Percentiles rank a stretch among this genome's conserved stretches.
phyloP scores from a whole-genome alignment of 75 land plant species.

The Cunninghamia lanceolata region DNA sequence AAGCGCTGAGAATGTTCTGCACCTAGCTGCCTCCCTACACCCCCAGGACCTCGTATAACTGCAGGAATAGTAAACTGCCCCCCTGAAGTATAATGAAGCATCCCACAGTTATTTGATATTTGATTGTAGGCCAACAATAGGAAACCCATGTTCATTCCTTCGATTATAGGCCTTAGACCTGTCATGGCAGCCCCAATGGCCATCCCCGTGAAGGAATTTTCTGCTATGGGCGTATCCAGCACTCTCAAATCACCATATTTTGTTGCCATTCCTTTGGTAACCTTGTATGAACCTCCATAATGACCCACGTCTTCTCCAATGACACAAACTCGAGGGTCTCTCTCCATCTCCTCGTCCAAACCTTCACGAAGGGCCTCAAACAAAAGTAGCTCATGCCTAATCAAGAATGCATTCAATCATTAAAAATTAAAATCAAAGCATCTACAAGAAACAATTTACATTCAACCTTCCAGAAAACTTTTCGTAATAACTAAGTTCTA shows the following conservation, averaged over 20 bases:
- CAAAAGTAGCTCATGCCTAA: conserved; percentile 84
- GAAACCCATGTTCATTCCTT: conserved; percentile 99
- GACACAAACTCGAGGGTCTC: conserved; percentile 86
- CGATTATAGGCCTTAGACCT: conserved; percentile 84
- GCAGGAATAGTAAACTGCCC: conserved; percentile 92
- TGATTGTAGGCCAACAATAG: conserved; percentile 92
- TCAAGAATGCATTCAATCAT: not conserved
- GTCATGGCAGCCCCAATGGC: conserved; percentile 99
- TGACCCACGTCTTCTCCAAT: conserved; percentile 99
- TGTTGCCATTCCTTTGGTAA: conserved; percentile 82
- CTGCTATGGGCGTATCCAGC: conserved; percentile 97
- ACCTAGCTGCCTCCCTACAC: conserved; percentile 95
- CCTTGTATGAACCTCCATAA: conserved; percentile 98
- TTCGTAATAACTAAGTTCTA: not conserved
- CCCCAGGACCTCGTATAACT: conserved; percentile 96
- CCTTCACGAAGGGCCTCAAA: conserved; percentile 97
- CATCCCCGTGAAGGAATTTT: conserved; percentile 98
- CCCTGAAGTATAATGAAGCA: conserved; percentile 99
- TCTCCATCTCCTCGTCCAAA: conserved; percentile 97
- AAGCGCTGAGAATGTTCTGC: conserved; percentile 98
- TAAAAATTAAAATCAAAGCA: not conserved
- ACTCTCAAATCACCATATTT: conserved; percentile 92
- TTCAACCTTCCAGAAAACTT: not conserved
- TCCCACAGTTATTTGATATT: conserved; percentile 97
- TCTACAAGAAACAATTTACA: not conserved